Percentiles rank a stretch among this genome's conserved stretches.
Evolutionary conservation across 2,329 filamentous ascomycete genomes (phyloP).

Genomic region (Xylariales sp.): DNA sequence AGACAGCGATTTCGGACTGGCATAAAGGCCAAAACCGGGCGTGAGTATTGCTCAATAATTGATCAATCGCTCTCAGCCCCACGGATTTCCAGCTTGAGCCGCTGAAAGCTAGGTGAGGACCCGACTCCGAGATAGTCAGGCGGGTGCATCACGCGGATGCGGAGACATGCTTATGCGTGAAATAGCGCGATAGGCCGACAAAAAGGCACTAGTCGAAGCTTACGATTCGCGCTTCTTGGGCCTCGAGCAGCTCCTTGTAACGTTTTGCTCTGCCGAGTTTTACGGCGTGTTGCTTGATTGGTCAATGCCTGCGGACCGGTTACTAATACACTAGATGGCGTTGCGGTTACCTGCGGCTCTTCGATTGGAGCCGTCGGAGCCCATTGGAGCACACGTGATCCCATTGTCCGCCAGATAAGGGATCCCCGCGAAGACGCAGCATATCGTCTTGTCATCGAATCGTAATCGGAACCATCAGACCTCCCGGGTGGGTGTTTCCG

Average conservation of each 20-base stretch:
- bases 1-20: slow-evolving; percentile 24
- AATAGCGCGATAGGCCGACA: slow-evolving; percentile 8
- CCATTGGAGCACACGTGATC: slow-evolving; percentile 47
- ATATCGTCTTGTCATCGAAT: slow-evolving; percentile 46
- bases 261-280: slow-evolving; percentile 35
- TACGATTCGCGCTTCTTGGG: slow-evolving; percentile 11
- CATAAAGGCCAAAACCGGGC: background rate
- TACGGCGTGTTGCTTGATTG: slow-evolving; percentile 44
- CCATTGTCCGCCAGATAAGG: slow-evolving; percentile 44
- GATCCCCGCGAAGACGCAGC: slow-evolving; percentile 37
- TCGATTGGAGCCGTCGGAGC: slow-evolving; percentile 15
- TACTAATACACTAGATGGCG: slow-evolving; percentile 11
- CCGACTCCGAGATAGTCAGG: slow-evolving; percentile 17
- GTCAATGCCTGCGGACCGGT: slow-evolving; percentile 42
- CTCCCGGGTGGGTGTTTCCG: slow-evolving; percentile 38
- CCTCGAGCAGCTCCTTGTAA: slow-evolving; percentile 5
- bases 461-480: slow-evolving; percentile 45
- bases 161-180: slow-evolving; percentile 18
- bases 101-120: slow-evolving; percentile 20
- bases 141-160: slow-evolving; percentile 22
- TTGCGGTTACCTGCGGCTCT: slow-evolving; percentile 50
- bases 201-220: slow-evolving; percentile 27
- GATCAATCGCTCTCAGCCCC: slow-evolving; percentile 21
- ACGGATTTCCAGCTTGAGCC: slow-evolving; percentile 37
- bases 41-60: slow-evolving; percentile 2